A percentile compares a stretch with the other conserved stretches of the same genome.
Conservation (phyloP, 2,329 filamentous ascomycete species). For the Davidsoniella eucalypti region DNA sequence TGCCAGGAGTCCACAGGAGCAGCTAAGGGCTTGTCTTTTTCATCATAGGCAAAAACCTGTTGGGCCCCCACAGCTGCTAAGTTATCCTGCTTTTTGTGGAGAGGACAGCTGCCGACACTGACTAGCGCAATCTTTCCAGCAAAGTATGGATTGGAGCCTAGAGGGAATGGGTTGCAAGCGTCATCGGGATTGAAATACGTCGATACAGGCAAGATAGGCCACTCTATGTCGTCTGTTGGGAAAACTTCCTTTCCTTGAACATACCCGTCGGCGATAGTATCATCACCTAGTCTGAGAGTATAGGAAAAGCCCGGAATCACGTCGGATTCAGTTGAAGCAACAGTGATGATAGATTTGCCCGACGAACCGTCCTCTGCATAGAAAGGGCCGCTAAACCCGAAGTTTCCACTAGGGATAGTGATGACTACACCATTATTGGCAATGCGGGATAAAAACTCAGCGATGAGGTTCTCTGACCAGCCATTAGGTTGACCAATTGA, state of each 20-base stretch:
- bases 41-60: constrained; percentile 15
- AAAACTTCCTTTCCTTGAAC: too few species aligned
- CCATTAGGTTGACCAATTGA: constrained; percentile 24
- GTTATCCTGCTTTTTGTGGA: constrained; percentile 17
- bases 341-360: constrained; percentile 24
- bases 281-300: too few species aligned
- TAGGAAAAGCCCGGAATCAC: neutral
- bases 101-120: too few species aligned
- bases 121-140: too few species aligned
- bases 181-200: too few species aligned
- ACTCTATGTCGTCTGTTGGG: too few species aligned
- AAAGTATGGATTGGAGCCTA: too few species aligned
- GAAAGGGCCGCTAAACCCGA: constrained; percentile 31
- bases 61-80: constrained; percentile 16
- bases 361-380: constrained; percentile 25
- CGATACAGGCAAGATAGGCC: too few species aligned
- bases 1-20: constrained; percentile 10
- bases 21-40: constrained; percentile 11
- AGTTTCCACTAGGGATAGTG: constrained; percentile 34
- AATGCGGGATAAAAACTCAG: constrained; percentile 24
- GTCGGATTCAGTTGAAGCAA: constrained; percentile 21
- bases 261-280: too few species aligned
- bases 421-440: constrained; percentile 31
- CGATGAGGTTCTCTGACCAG: constrained; percentile 26
- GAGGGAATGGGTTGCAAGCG: too few species aligned